Evolutionary conservation across 306 rosid species (phyloP).

Genomic region (Quercus parvula): DNA sequence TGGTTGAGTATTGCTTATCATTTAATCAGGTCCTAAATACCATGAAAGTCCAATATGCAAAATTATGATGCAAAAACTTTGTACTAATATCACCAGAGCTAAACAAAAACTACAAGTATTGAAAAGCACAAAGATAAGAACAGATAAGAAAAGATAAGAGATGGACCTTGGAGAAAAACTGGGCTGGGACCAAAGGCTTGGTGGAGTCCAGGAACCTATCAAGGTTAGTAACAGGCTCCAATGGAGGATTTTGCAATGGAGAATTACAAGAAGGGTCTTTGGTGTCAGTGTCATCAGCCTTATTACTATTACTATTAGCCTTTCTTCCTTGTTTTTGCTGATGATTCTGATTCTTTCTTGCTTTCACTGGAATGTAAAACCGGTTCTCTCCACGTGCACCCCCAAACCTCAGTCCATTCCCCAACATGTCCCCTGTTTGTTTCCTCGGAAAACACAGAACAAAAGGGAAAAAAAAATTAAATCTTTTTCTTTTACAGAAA

Average conservation of each 20-base stretch:
- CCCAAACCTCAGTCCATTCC: slow-evolving; percentile 54
- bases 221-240: slow-evolving; percentile 42
- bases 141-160: slow-evolving; percentile 5
- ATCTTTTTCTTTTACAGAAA: not conserved
- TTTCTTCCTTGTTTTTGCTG: slow-evolving; percentile 54
- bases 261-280: slow-evolving; percentile 19
- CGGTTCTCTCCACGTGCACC: slow-evolving; percentile 55
- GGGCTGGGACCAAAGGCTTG: slow-evolving; percentile 70
- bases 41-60: slow-evolving; percentile 1
- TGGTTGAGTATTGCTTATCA: not conserved
- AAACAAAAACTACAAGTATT: not conserved
- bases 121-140: not conserved
- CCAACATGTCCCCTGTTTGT: slow-evolving; percentile 51
- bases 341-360: slow-evolving; percentile 55
- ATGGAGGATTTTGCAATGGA: slow-evolving; percentile 24
- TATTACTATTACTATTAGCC: slow-evolving; percentile 47
- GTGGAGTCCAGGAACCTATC: slow-evolving; percentile 70
- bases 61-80: not conserved
- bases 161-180: slow-evolving; percentile 77
- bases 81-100: not conserved
- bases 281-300: slow-evolving; percentile 32
- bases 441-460: not conserved
- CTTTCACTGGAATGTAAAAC: slow-evolving; percentile 64
- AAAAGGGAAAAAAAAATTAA: not conserved
- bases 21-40: slow-evolving; percentile 2